Conservation (phyloP, 2,329 filamentous ascomycete genomes). For the Ascochyta pisi region DNA sequence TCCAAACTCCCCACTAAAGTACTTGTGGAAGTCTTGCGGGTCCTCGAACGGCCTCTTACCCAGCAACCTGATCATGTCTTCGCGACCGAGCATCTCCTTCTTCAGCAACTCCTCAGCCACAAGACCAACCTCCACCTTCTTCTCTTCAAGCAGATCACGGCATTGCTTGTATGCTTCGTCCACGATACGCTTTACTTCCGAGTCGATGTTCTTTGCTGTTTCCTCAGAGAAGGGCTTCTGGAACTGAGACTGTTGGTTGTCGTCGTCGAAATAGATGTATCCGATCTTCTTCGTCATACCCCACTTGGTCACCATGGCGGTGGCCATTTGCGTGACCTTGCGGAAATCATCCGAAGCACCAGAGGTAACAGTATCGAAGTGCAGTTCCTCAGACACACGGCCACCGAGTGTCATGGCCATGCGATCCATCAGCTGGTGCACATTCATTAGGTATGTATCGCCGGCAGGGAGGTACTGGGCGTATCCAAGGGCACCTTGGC, state of each 20-base stretch:
- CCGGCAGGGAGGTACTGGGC: conserved; percentile 93
- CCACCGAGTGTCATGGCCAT: conserved; percentile 99
- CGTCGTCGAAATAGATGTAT: conserved; percentile 86
- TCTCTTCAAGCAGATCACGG: conserved; percentile 79
- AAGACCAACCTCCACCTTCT: conserved; percentile 86
- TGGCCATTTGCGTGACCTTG: conserved; percentile 96
- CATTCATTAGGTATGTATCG: conserved; percentile 95
- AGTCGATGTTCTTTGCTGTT: conserved; percentile 90
- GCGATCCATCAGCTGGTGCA: conserved; percentile 95
- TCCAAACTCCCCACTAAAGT: conserved; percentile 66
- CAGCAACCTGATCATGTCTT: conserved; percentile 89
- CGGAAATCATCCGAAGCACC: conserved; percentile 97
- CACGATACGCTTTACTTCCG: conserved; percentile 88
- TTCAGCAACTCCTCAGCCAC: conserved; percentile 90
- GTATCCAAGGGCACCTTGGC: conserved; percentile 91
- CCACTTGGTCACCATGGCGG: conserved; percentile 98
- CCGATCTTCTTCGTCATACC: conserved; percentile 97
- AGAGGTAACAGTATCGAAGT: conserved; percentile 95
- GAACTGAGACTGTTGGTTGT: conserved; percentile 74
- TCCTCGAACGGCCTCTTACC: conserved; percentile 87
- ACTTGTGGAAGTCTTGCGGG: conserved; percentile 89
- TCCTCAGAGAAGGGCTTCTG: conserved; percentile 96
- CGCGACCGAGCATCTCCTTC: conserved; percentile 89
- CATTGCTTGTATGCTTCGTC: conserved; percentile 93
- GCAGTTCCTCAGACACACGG: conserved; percentile 91